These are phyloP conservation scores for Colletotrichum karsti DNA, from an alignment of 2,329 filamentous ascomycete genomes.

Conservation along the genomic window DNA sequence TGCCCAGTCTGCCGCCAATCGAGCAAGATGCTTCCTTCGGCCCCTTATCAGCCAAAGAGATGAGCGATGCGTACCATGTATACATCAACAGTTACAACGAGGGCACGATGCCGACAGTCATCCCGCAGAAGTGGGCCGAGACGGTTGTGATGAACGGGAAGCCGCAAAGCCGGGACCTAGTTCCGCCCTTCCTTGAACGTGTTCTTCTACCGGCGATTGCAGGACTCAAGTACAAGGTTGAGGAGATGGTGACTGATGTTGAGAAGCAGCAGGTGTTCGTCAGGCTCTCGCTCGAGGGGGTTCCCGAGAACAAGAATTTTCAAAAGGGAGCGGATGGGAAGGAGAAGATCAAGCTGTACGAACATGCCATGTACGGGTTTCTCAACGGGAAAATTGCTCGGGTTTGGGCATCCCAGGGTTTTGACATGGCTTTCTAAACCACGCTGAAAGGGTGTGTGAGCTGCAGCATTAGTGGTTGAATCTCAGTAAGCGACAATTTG, in stretches of 20 bases:
- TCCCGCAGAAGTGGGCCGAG: neutral
- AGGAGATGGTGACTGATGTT: slow-evolving; percentile 5
- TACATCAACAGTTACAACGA: slow-evolving; percentile 17
- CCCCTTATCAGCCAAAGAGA: neutral
- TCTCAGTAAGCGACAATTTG: too few species aligned
- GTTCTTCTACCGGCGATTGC: neutral
- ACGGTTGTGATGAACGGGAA: neutral
- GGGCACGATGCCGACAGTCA: neutral
- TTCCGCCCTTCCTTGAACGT: neutral
- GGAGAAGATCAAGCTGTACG: neutral
- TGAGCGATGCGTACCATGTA: neutral
- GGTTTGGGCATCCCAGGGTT: neutral
- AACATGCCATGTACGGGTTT: neutral
- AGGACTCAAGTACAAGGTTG: slow-evolving; percentile 5
- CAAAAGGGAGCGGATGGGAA: neutral
- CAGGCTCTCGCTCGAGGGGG: slow-evolving; percentile 1
- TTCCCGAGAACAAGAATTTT: slow-evolving; percentile 1
- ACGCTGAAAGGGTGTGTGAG: neutral
- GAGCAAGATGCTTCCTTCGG: neutral
- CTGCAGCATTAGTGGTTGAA: neutral
- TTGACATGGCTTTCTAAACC: neutral
- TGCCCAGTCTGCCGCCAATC: neutral
- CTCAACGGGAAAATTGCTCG: neutral
- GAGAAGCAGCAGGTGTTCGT: slow-evolving; percentile 9
- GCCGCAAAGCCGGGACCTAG: neutral